Base-by-base conservation (phyloP, 169 alveolate genomes). In the Eimeria tenella region DNA sequence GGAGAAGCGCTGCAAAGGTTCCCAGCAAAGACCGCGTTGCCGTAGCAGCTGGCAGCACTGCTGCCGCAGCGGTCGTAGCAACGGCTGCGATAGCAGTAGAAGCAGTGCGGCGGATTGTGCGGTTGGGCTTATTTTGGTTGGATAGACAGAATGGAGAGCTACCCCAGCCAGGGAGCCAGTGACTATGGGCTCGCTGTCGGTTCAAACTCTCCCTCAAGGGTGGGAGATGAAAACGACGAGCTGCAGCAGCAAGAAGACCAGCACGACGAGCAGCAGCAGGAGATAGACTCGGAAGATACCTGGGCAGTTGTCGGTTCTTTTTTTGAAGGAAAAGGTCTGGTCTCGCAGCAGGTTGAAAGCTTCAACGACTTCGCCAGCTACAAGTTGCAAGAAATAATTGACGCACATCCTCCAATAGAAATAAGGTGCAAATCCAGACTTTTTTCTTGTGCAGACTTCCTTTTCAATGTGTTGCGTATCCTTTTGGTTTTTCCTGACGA, bases 341-440 rank as follows among this genome's bases (percentile, higher is more conserved):
- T 99, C 17, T 98, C 98, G 53, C 99, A 99, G 95, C 99, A 99
- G 97, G 96, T 99, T 25, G 99, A 99, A 79, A 98, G 99, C 58
- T 99, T 98, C 96, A 98, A 99, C 95, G 99, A 99, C 93, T 99
- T 98, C 93, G 97, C 99, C 19, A 98, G 97, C 79, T 98, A 97
- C 97, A 98, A 98, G 94, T 96, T 99, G 96, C 95, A 93, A 95
- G 99, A 98, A 95, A 98, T 98, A 21, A 97, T 99, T 15, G 98
- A 98, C 74, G 99, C 98, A 93, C 98, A 98, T 95, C 99, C 99
- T 0, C 97, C 98, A 5, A 97, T 99, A 42, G 97, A 97, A 89
- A 98, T 98, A 81, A 97, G 94, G 97, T 96, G 21, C 84, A n/a
- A 2, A 17, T 25, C 21, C 49, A 31, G 31, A 68, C 13, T n/a